These are phyloP conservation scores for Hygrophoropsis aurantiaca DNA, from an alignment of 768 basidiomycete genomes.

Conservation along the genomic window DNA sequence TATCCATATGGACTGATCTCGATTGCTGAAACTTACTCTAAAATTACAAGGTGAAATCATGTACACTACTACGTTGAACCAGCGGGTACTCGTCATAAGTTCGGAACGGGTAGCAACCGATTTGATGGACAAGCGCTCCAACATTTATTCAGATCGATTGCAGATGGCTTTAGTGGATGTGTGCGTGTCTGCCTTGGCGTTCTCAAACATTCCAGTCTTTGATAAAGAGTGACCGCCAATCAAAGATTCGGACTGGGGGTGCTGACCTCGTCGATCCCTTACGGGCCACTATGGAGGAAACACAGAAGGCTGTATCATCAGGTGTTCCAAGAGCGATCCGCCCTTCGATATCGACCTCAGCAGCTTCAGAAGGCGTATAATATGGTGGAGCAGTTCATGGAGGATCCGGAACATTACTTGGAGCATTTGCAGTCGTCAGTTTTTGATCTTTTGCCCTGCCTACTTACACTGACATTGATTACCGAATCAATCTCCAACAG, in stretches of 20 bases:
- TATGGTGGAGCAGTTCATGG: constrained; percentile 7
- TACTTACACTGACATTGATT: too few relatives aligned
- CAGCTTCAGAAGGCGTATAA: constrained; percentile 15
- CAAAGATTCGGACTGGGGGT: constrained; percentile 20
- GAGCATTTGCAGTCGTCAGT: constrained; percentile 12
- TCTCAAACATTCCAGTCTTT: too few relatives aligned
- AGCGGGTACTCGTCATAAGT: constrained; percentile 30
- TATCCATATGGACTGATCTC: too few relatives aligned
- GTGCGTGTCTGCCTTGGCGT: too few relatives aligned
- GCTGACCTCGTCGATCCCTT: constrained; percentile 10
- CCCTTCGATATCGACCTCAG: constrained; percentile 10
- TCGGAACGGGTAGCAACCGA: constrained; percentile 30
- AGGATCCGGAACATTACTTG: constrained; percentile 6
- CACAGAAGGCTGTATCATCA: constrained; percentile 21
- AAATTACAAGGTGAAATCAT: constrained; percentile 24
- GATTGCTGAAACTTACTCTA: too few relatives aligned
- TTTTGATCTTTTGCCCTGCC: too few relatives aligned
- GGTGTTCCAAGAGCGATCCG: constrained; percentile 11
- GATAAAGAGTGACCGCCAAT: not conserved
- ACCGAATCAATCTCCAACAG: not conserved
- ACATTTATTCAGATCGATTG: constrained; percentile 37
- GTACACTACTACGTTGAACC: constrained; percentile 8
- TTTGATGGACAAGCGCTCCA: constrained; percentile 34
- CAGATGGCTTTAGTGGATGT: not conserved
- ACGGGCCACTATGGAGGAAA: constrained; percentile 21